phyloP scores from a whole-genome alignment of 495 filamentous ascomycete species.

The Daldinia vernicosa region DNA sequence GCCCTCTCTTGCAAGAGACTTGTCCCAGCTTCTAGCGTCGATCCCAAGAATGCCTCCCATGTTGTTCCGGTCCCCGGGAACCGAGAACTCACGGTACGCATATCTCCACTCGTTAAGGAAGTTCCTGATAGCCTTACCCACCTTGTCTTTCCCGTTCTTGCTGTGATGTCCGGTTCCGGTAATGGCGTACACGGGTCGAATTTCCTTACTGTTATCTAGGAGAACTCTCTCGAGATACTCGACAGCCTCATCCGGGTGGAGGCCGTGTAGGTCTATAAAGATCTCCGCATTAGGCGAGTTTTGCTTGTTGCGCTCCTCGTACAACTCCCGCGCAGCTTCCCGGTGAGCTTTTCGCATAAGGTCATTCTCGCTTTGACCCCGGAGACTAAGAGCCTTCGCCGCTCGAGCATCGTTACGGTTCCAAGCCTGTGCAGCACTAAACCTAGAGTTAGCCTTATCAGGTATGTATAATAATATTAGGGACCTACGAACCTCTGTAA shows the following conservation, averaged over 20 bases:
- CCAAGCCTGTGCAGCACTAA: constrained; percentile 98
- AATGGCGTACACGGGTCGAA: constrained; percentile 88
- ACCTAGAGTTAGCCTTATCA: constrained; percentile 38
- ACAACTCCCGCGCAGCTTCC: constrained; percentile 88
- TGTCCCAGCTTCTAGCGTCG: constrained; percentile 89
- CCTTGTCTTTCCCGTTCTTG: constrained; percentile 98
- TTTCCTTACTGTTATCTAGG: constrained; percentile 77
- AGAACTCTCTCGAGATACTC: constrained; percentile 91
- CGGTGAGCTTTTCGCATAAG: constrained; percentile 97
- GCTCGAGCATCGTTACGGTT: constrained; percentile 97
- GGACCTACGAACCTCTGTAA: constrained; percentile 76
- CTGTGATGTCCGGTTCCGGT: constrained; percentile 97
- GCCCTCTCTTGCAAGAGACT: constrained; percentile 63
- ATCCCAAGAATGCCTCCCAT: constrained; percentile 95
- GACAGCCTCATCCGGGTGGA: constrained; percentile 96
- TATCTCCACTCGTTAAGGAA: constrained; percentile 98
- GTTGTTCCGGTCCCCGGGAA: constrained; percentile 88
- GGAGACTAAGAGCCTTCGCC: constrained; percentile 91
- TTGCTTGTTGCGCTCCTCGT: constrained; percentile 93
- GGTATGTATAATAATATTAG: neutral
- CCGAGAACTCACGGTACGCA: constrained; percentile 94
- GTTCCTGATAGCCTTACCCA: constrained; percentile 88
- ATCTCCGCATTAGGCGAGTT: constrained; percentile 69
- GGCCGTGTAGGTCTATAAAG: constrained; percentile 94
- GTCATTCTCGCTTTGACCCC: constrained; percentile 95